phyloP scores from a whole-genome alignment of 106 monocot species.

The Acorus calamus region DNA sequence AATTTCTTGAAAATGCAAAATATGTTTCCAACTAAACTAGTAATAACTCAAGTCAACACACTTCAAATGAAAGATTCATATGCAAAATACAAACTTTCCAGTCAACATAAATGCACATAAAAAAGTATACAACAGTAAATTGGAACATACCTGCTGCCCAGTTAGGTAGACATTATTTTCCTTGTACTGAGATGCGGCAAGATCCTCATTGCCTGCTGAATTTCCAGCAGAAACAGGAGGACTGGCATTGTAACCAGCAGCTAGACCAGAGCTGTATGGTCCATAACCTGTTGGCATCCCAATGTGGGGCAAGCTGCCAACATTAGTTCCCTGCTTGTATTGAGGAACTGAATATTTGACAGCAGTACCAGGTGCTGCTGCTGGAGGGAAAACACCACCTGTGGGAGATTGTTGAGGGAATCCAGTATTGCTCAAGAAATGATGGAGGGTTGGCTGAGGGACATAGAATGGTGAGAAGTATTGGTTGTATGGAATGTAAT shows the following conservation, averaged over 20 bases:
- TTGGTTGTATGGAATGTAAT: conserved; percentile 65
- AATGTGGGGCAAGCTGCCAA: conserved; percentile 26
- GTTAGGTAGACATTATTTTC: conserved; percentile 56
- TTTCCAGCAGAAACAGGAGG: conserved; percentile 26
- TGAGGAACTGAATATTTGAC: conserved; percentile 56
- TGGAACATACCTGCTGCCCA: conserved; percentile 63
- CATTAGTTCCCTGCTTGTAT: conserved; percentile 52
- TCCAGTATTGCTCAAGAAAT: conserved; percentile 47
- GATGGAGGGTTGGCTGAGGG: conserved; percentile 55
- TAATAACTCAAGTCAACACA: no score
- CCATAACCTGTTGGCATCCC: conserved; percentile 38
- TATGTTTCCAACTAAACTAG: no score
- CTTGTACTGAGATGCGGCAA: conserved; percentile 49
- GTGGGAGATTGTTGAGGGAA: conserved; percentile 77
- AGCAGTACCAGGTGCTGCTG: conserved; percentile 22
- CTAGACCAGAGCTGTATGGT: conserved; percentile 37
- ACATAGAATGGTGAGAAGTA: conserved; percentile 74
- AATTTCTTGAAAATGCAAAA: no score
- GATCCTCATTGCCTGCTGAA: conserved; percentile 60
- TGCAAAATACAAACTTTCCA: no score
- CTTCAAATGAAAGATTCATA: no score
- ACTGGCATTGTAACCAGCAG: conserved; percentile 30
- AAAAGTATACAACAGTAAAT: not conserved
- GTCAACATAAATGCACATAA: not conserved
- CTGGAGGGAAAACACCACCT: conserved; percentile 43